Base-by-base conservation (phyloP, 2,329 filamentous ascomycete genomes). In the Colletotrichum cereale region DNA sequence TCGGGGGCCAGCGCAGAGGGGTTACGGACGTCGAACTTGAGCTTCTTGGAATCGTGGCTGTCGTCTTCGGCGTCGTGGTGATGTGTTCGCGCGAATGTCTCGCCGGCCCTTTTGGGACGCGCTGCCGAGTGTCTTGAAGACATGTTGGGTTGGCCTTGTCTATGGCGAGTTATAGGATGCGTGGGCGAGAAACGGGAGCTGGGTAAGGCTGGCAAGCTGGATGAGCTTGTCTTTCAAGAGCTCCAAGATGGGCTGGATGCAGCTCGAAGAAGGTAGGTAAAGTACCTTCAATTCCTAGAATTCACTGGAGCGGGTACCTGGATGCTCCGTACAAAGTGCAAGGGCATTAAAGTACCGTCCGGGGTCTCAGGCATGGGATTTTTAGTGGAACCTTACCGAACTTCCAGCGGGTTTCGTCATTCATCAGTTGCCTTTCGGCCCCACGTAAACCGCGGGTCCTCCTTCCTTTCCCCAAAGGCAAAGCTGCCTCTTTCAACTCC, bases 21-120 rank as follows among this genome's bases (percentile, higher is more conserved):
- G 79, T 99, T 98, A 75, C 96, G 94, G 64, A 96, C 86, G 81
- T 99, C 96, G 82, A 99, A 99, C 78, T 93, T 94, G 71, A 94
- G 92, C 79, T 95, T 95, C 80, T 97, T 97, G 63, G 85, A 80
- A 60, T 87, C 85, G 62, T 80, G 80, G 56, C 83, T 82, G 64
- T 80, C 78, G 66, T 86, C 84, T 60, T 84, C 82, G 58, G 79
- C 77, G 65, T 90, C 87, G 75, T 88, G 84, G 77, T 93, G 91
- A 80, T 96, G 90, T 24, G 90, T 90, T 69, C 93, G 91, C 55
- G 92, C 90, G 79, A 93, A 97, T 76, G 91, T 90, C 83, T 97
- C 95, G 76, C 92, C 93, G 5, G 90, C 92, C 74, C 95, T 92
- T 83, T 96, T 97, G 12, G 94, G 94, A 47, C 94, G 92, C 64